Percentiles rank a stretch among this genome's conserved stretches.
Conservation (phyloP, 768 basidiomycete species). For the Lyophyllum semitale region DNA sequence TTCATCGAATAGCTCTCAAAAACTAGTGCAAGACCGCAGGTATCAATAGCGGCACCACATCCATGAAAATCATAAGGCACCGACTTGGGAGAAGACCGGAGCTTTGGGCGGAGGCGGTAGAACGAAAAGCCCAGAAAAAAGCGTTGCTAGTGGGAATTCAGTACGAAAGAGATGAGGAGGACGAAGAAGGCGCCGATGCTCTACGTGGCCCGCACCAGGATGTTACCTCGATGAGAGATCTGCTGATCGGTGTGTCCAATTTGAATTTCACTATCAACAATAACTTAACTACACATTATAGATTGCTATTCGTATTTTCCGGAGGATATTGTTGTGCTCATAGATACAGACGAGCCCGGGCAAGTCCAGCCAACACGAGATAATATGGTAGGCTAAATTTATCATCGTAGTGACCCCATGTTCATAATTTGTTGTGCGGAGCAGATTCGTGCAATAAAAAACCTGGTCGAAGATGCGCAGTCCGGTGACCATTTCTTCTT, state of each 20-base stretch:
- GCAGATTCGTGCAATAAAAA: constrained; percentile 43
- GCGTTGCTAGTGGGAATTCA: constrained; percentile 41
- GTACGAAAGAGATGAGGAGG: constrained; percentile 21
- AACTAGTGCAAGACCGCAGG: background rate
- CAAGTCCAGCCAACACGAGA: constrained; percentile 39
- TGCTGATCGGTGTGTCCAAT: constrained; percentile 35
- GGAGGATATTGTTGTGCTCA: constrained; percentile 43
- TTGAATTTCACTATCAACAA: background rate
- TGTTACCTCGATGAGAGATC: constrained; percentile 30
- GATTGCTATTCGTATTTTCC: constrained; percentile 39
- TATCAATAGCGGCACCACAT: background rate
- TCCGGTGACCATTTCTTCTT: constrained; percentile 57
- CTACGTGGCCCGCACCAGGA: constrained; percentile 41
- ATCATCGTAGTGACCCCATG: background rate
- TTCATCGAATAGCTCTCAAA: background rate
- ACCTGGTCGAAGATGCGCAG: constrained; percentile 43
- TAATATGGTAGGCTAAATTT: constrained; percentile 42
- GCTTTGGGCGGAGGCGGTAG: constrained; percentile 5
- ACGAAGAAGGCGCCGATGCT: constrained; percentile 9
- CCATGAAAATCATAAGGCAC: constrained; percentile 17
- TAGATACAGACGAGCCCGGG: constrained; percentile 35
- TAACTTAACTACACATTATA: constrained; percentile 10
- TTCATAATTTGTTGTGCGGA: background rate
- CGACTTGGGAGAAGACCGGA: constrained; percentile 8
- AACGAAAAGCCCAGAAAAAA: constrained; percentile 22